These are phyloP conservation scores for Yarrowia porcina DNA, from an alignment of 805 yeast species.

Conservation along the genomic window DNA sequence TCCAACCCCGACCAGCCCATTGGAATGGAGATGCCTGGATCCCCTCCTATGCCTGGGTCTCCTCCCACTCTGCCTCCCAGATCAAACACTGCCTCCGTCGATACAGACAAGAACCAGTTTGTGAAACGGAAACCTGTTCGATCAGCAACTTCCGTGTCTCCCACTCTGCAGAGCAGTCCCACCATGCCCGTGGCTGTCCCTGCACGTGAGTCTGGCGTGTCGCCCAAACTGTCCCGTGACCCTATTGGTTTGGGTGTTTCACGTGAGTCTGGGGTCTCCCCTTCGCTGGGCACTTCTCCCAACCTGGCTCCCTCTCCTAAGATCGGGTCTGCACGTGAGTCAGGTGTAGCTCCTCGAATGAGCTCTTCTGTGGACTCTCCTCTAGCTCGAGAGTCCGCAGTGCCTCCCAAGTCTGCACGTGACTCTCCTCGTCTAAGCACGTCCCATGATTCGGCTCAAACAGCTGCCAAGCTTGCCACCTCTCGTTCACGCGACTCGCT, in stretches of 20 bases:
- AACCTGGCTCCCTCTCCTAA: neutral
- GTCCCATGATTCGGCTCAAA: neutral
- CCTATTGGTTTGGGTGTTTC: neutral
- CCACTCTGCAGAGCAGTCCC: neutral
- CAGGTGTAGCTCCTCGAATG: neutral
- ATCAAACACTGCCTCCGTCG: slow-evolving; percentile 8
- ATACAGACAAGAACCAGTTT: slow-evolving; percentile 17
- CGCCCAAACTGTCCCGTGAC: neutral
- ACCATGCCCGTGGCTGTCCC: neutral
- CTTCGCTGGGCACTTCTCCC: neutral
- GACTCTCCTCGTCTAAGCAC: neutral
- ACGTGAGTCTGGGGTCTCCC: neutral
- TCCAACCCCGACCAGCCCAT: slow-evolving; percentile 21
- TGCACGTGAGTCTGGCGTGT: neutral
- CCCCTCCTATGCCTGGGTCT: neutral
- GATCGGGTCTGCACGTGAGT: neutral
- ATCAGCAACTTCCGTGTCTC: neutral
- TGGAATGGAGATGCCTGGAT: slow-evolving; percentile 19
- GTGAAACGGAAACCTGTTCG: slow-evolving; percentile 21
- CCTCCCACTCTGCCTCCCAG: slow-evolving; percentile 10
- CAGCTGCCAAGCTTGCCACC: neutral
- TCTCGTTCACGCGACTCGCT: neutral
- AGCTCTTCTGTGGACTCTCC: neutral
- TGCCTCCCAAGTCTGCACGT: neutral
- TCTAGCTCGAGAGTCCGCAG: neutral